Evolutionary conservation across 257 asterid genomes (phyloP).

Genomic region (Nicotiana noctiflora): DNA sequence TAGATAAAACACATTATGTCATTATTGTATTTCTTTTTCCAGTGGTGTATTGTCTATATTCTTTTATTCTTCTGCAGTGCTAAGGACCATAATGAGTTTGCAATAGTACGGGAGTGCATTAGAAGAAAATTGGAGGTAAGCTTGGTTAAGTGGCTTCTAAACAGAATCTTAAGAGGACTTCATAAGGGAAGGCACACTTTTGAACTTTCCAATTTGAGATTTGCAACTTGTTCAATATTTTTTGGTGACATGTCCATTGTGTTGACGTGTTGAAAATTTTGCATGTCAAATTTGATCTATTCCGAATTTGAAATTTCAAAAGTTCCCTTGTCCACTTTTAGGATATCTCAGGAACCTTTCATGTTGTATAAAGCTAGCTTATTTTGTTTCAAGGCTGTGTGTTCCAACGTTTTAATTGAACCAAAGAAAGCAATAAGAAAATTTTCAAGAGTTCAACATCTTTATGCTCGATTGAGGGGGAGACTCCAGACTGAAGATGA

Average conservation of each 20-base stretch:
- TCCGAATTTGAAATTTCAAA: neutral
- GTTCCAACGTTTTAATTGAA: conserved; percentile 51
- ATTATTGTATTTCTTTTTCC: neutral
- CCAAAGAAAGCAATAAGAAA: conserved; percentile 83
- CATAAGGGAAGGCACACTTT: neutral
- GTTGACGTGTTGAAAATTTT: neutral
- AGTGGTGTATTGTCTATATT: neutral
- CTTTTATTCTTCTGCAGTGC: conserved; percentile 34
- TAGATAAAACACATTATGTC: neutral
- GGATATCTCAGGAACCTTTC: neutral
- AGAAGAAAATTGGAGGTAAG: conserved; percentile 79
- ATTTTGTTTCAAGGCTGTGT: conserved; percentile 43
- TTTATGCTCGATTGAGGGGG: conserved; percentile 74
- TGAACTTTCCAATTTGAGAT: neutral
- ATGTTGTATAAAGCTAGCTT: neutral
- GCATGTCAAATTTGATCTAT: neutral
- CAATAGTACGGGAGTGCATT: conserved; percentile 80
- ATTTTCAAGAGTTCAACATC: conserved; percentile 88
- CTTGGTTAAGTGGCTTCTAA: conserved; percentile 9
- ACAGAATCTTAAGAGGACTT: neutral
- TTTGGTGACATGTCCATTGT: neutral
- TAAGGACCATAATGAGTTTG: conserved; percentile 86
- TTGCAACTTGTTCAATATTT: neutral
- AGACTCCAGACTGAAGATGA: conserved; percentile 64
- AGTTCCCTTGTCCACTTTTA: neutral